Evolutionary conservation across 2,329 filamentous ascomycete species (phyloP).

Genomic region (Aspergillus hortae): DNA sequence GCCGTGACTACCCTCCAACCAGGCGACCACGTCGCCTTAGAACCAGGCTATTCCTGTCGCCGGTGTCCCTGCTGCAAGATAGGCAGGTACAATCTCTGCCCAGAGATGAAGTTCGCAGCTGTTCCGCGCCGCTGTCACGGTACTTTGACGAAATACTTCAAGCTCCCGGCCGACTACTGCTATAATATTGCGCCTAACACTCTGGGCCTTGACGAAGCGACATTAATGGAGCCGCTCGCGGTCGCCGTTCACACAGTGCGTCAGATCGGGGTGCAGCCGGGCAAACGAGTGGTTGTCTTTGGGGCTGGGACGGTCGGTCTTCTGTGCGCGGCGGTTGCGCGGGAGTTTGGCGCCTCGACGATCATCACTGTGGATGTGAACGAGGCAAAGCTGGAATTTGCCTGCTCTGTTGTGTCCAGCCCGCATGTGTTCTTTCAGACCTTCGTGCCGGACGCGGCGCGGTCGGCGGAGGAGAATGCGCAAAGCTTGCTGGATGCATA

Average conservation of each 20-base stretch:
- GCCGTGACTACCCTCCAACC: conserved; percentile 19
- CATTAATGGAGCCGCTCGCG: conserved; percentile 47
- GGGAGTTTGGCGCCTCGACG: conserved; percentile 56
- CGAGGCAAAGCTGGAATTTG: conserved; percentile 58
- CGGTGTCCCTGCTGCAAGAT: conserved; percentile 34
- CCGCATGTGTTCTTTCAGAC: conserved; percentile 6
- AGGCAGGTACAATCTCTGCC: conserved; percentile 42
- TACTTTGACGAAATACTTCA: conserved; percentile 36
- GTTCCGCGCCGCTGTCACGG: conserved; percentile 37
- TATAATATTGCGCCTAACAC: conserved; percentile 34
- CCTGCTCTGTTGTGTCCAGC: conserved; percentile 11
- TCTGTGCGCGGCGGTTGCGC: conserved; percentile 60
- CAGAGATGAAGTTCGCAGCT: conserved; percentile 39
- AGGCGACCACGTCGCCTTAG: conserved; percentile 34
- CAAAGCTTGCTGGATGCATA: conserved; percentile 22
- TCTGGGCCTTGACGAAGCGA: conserved; percentile 41
- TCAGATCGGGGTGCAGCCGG: conserved; percentile 36
- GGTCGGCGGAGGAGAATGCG: conserved; percentile 23
- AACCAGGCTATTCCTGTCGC: conserved; percentile 35
- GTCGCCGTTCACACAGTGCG: conserved; percentile 47
- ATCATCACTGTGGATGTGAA: conserved; percentile 62
- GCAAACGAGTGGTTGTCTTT: conserved; percentile 52
- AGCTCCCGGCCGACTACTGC: conserved; percentile 36
- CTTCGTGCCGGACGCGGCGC: conserved; percentile 7
- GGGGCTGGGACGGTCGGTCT: conserved; percentile 63